Evolutionary conservation across 202 grass and related monocot genomes (phyloP), one percentile per base, ranked within the genome.

Genomic region (Zizania palustris): DNA sequence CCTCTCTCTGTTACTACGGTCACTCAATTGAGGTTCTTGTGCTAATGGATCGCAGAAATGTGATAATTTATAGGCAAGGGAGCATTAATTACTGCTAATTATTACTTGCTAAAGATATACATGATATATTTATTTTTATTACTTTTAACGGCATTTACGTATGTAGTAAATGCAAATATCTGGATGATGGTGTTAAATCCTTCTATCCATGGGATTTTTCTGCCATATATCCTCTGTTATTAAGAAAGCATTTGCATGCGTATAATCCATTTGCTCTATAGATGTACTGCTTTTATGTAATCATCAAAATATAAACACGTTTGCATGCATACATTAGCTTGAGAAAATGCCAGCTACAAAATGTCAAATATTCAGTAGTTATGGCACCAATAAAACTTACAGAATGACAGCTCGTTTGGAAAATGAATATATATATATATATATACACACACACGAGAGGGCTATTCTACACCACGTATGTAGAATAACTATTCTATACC

Each of bases 1-100:
- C 2, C 28, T 28, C 28, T 35, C 41, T 0, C 4, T 80, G 46
- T 44, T 39, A 70, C 54, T 60, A 69, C 28, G 15, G 50, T 54
- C 16, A 6, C 7, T 3, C 18, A 16, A 34, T 33, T 60, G 22
- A 59, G 22, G 13, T 60, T 28, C 37, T 21, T 60, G 60, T 21
- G 53, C 21, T 57, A 12, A 45, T 33, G 20, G 53, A 43, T 1
- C 28, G 28, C 28, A 12, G 35, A 21, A n/a, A 42, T 69, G 56
- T 28, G 28, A 28, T 28, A 61, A 70, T 80, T 48, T 70, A 80
- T 49, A 60, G 77, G 41, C 49, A 57, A n/a, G 7, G 13, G 56
- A 42, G 44, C 34, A 35, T 22, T 51, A 14, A 41, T 14, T 54
- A 9, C 5, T 54, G 11, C 5, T 54, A 19, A 35, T 40, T 65